Evolutionary conservation across 78 protist genomes (phyloP), one percentile per base, ranked within the genome.

Genomic region (Polysphondylium violaceum): DNA sequence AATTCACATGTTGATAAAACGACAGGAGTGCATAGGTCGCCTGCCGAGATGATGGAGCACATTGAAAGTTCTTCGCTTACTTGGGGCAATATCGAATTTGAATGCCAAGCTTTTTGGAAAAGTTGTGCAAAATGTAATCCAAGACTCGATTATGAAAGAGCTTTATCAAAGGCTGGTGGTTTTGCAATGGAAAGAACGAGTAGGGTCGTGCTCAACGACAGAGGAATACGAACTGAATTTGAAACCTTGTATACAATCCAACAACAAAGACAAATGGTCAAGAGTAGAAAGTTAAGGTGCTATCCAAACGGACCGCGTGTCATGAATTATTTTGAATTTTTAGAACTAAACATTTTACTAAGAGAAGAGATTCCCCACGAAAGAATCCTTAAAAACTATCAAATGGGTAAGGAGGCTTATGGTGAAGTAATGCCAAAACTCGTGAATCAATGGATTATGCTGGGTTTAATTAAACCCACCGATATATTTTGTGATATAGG

Each of bases 341-440:
- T 74, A 6, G 38, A 55, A n/a, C 14, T 74, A 21, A 50, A 74
- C 36, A 53, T 41, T 8, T n/a, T 29, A 16, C 23, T 74, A 17
- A 74, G 81, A 36, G 31, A 1, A 9, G 11, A 21, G 3, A 74
- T 74, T 19, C 64, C 68, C 3, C 21, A 74, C 35, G 43, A 59
- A 27, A 60, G 44, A 2, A 44, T 76, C 1, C 36, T 76, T 11
- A 60, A 50, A 35, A 65, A 76, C 0, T 76, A 76, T 29, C 3
- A 3, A 19, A 29, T 56, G 44, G 27, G 60, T 38, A 53, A 76
- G 36, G 86, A 76, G 60, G 68, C 40, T 12, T 76, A 76, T 44
- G 86, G 86, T 19, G 86, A 76, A 23, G 86, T 60, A 9, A 64
- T 61, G 8, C 86, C 86, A 16, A 76, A n/a, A 27, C 31, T 76